A percentile compares a stretch with the other conserved stretches of the same genome.
These are phyloP conservation scores for Gentiana dahurica DNA, from an alignment of 257 asterid species.

Conservation along the genomic window DNA sequence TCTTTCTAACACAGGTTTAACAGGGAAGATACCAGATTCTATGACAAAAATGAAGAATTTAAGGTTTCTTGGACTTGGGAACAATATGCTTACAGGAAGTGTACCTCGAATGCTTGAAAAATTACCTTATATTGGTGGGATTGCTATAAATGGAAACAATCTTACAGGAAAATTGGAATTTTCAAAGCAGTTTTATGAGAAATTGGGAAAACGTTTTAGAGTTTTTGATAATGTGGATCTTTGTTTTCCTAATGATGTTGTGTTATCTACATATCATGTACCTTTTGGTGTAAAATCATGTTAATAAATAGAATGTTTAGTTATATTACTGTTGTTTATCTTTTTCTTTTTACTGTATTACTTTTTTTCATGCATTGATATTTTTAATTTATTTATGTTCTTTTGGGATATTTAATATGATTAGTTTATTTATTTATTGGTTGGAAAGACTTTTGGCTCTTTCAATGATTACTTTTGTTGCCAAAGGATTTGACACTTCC, in stretches of 20 bases:
- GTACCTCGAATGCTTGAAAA: constrained; percentile 18
- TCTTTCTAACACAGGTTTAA: constrained; percentile 18
- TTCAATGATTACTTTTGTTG: too few species aligned
- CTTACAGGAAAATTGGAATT: constrained; percentile 25
- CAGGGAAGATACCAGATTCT: constrained; percentile 15
- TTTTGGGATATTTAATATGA: too few species aligned
- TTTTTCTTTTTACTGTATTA: neutral
- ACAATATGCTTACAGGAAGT: constrained; percentile 15
- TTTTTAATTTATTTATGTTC: neutral
- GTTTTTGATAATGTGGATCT: constrained; percentile 20
- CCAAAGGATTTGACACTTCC: too few species aligned
- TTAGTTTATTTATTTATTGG: too few species aligned
- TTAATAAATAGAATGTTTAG: constrained; percentile 1
- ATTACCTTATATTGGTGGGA: constrained; percentile 12
- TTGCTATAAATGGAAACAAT: constrained; percentile 22
- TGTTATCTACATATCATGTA: constrained; percentile 8
- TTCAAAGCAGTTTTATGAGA: constrained; percentile 19
- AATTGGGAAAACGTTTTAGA: constrained; percentile 24
- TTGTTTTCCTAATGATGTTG: constrained; percentile 11
- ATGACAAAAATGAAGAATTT: constrained; percentile 18
- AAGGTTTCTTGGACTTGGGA: constrained; percentile 26
- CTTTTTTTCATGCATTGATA: neutral
- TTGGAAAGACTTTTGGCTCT: too few species aligned
- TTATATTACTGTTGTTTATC: neutral
- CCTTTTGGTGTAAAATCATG: constrained; percentile 22